Percentiles rank a stretch among this genome's conserved stretches.
These are phyloP conservation scores for Sinapis alba DNA, from an alignment of 441 rosid genomes.

Conservation along the genomic window DNA sequence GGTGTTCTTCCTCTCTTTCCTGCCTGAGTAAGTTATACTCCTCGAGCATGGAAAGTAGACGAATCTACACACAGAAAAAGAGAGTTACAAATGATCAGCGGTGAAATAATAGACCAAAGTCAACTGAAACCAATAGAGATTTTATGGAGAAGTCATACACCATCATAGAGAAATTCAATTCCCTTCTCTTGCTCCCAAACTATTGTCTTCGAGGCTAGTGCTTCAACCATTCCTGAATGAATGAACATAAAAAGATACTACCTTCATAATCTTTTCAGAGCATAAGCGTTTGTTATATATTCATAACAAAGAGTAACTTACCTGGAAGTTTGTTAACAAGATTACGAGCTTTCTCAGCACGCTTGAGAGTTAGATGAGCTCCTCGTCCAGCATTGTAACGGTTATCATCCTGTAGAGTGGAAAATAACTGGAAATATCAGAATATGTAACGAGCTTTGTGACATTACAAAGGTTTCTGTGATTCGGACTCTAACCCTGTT, in stretches of 20 bases:
- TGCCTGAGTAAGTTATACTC: conserved; percentile 74
- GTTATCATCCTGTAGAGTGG: conserved; percentile 72
- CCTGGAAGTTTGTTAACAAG: conserved; percentile 96
- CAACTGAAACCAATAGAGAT: background rate
- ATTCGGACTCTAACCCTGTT: conserved; percentile 64
- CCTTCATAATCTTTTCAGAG: background rate
- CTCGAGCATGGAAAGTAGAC: conserved; percentile 88
- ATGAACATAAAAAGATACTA: conserved; percentile 1
- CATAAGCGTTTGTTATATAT: background rate
- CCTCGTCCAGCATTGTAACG: conserved; percentile 98
- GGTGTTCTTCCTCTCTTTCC: conserved; percentile 92
- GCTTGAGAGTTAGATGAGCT: conserved; percentile 93
- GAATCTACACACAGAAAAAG: conserved; percentile 46
- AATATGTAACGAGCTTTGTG: conserved; percentile 13
- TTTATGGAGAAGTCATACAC: conserved; percentile 47
- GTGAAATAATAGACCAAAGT: background rate
- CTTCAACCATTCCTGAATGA: conserved; percentile 80
- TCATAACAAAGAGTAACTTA: conserved; percentile 27
- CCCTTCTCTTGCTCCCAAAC: conserved; percentile 95
- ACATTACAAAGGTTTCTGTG: background rate
- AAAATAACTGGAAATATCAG: background rate
- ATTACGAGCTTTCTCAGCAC: conserved; percentile 97
- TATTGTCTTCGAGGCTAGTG: conserved; percentile 76
- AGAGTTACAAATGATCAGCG: background rate
- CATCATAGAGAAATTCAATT: conserved; percentile 79